Base-by-base conservation (phyloP, 352 stramenopile genomes). In the Globisporangium camurandrum region DNA sequence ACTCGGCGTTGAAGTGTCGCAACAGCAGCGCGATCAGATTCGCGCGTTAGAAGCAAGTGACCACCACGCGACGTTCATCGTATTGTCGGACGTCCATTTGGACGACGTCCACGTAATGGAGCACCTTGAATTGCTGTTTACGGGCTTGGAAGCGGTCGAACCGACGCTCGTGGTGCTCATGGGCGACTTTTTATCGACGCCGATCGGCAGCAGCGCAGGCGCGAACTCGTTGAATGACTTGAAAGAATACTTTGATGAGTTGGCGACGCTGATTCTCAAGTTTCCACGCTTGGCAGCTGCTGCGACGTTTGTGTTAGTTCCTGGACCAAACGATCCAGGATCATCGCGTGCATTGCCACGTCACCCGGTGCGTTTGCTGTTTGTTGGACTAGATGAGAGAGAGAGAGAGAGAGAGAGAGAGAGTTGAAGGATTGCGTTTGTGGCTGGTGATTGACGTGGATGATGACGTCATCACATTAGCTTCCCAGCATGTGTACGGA, bases 11-110 rank as follows among this genome's bases (percentile, higher is more conserved):
- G 79, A 94, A 42, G 69, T 94, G 11, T 92, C 80, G 17, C 57
- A 63, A 1, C 78, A 91, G 41, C 83, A 95, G 63, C 60, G 83
- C 28, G 67, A 88, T 22, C 72, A 92, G 43, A 95, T 97, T 42
- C 61, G 67, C 34, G 54, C 67, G 47, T 59, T 96, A 9, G 89
- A 97, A 64, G 64, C 64, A 11, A 66, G 75, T 17, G 85, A 91
- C 45, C 77, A 93, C 49, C 76, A 96, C 36, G 70, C 82, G 7
- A 88, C 85, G 49, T 97, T 98, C 64, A 96, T 97, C 24, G 70
- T 98, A 46, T 57, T 98, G 22, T 97, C 88, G 10, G 88, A 97
- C 57, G 85, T 98, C 14, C 81, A 97, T 62, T 56, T 98, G 56
- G 93, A 98, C 64, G 86, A 97, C 28, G 86, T 86, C 14, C 65